Evolutionary conservation across 306 rosid species (phyloP), one percentile per base, ranked within the genome.

Genomic region (Delonix regia): DNA sequence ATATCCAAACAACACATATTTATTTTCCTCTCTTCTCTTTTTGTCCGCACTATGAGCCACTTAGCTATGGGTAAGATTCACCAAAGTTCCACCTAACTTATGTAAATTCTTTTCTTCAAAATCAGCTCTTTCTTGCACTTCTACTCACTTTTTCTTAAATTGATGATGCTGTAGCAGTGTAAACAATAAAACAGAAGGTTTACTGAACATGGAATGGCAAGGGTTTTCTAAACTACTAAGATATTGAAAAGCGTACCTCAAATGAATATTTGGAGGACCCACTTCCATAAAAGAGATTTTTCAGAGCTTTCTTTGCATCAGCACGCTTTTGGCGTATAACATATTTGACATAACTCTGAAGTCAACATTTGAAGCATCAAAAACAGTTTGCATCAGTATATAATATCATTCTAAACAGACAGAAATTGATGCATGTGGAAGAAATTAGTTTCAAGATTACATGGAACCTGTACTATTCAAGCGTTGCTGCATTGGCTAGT

Each of bases 251-350:
- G 41, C 67, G 56, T 87, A 85, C 93, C 91, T 53, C 83, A 73
- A 84, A 85, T 42, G 84, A 59, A 75, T 60, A 45, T 72, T 78
- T 86, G 39, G 90, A 81, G 80, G 88, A 73, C 61, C 97, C 98
- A 76, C 86, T 73, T 70, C 69, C 89, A 81, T 76, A 86, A 63
- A 92, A 91, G 67, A 92, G 91, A 86, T 81, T 71, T 71, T 95
- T 91, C 45, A 92, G 75, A 59, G 97, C 98, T 89, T 89, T 95
- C 88, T 92, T 92, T 71, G 97, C 71, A 81, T 92, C 97, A 69
- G 93, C 91, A 72, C 96, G 98, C 86, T 85, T 95, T 79, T 95
- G 88, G 78, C 92, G 95, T 52, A 83, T 85, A 57, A 83, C 85
- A 67, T 64, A 87, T 78, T 90, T 87, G 79, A 91, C 47, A 2